Base-by-base conservation (phyloP, 2,329 filamentous ascomycete genomes). In the Fusarium tupiense region DNA sequence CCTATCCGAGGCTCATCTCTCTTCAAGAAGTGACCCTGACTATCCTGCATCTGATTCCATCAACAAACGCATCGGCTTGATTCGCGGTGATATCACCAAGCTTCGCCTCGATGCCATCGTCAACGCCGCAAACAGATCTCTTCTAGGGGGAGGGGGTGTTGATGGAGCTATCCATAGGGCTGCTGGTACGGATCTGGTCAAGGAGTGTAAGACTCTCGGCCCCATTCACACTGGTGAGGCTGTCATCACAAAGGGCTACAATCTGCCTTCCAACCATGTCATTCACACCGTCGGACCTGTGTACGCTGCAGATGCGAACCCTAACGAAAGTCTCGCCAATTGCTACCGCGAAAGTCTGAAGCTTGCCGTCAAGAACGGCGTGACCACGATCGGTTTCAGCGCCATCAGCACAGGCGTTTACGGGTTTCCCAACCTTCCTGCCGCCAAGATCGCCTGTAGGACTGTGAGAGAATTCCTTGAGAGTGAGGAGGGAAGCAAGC, bases 201-300 rank as follows among this genome's bases (percentile, higher is more conserved):
- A 85, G 14, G 96, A 96, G 84, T 98, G 96, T 82, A 82, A 84
- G n/a, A 87, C 81, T 0, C 86, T 98, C 5, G 80, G 87, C 54
- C 93, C 94, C 58, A 98, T 95, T 81, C 82, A 76, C 4, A 96
- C 94, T 0, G 96, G 96, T 58, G 86, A 89, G 33, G 93, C 95
- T 33, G 96, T 96, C 81, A 94, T 98, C 78, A 98, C 96, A 0
- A 82, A 85, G 41, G 96, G 91, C 14, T 95, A 96, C 82, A 78
- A 90, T 0, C 85, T 98, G 31, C 95, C 95, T 1, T 92, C 91
- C 78, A 88, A 89, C 66, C 91, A 93, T 73, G 89, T 98, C 75
- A 97, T 98, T 63, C 96, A 98, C 82, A 91, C 96, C 24, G 96
- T 98, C 8, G 96, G 96, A 0, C 96, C 96, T 0, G 83, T 97